These are phyloP conservation scores for Roridomyces roridus DNA, from an alignment of 768 basidiomycete genomes.

Conservation along the genomic window DNA sequence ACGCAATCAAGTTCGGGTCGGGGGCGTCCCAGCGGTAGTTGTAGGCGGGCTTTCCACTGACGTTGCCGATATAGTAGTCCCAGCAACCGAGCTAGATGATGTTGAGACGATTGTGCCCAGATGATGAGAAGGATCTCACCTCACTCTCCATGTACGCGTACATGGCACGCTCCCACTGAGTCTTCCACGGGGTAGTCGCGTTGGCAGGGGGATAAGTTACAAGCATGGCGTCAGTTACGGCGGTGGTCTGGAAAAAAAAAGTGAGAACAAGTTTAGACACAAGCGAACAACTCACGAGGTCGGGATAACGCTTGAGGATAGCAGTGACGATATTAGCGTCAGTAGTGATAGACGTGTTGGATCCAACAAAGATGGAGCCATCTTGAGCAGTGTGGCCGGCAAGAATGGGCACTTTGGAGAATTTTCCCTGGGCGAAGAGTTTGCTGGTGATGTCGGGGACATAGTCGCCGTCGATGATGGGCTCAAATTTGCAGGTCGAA, in stretches of 20 bases:
- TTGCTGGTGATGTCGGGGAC: slow-evolving; percentile 32
- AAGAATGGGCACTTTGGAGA: slow-evolving; percentile 29
- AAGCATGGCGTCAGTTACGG: slow-evolving; percentile 16
- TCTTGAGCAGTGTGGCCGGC: slow-evolving; percentile 27
- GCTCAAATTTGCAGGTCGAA: slow-evolving; percentile 28
- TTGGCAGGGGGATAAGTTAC: slow-evolving; percentile 24
- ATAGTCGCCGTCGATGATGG: slow-evolving; percentile 29
- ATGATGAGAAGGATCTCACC: not conserved
- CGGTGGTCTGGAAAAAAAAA: not conserved
- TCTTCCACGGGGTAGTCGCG: slow-evolving; percentile 23
- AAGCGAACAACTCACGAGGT: not conserved
- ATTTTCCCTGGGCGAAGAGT: slow-evolving; percentile 31
- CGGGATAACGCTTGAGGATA: slow-evolving; percentile 22
- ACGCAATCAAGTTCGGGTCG: slow-evolving; percentile 23
- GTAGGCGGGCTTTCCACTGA: slow-evolving; percentile 25
- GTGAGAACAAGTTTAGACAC: not conserved
- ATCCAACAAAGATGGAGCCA: slow-evolving; percentile 26
- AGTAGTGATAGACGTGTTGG: slow-evolving; percentile 9
- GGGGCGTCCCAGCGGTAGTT: slow-evolving; percentile 30
- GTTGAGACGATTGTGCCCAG: not conserved
- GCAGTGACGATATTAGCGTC: slow-evolving; percentile 18
- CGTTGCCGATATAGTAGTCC: slow-evolving; percentile 28
- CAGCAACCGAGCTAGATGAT: slow-evolving; percentile 17
- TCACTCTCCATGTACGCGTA: slow-evolving; percentile 30
- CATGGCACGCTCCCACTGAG: slow-evolving; percentile 30